Base-by-base conservation (phyloP, 2,329 filamentous ascomycete genomes). In the Aureobasidium sp. region DNA sequence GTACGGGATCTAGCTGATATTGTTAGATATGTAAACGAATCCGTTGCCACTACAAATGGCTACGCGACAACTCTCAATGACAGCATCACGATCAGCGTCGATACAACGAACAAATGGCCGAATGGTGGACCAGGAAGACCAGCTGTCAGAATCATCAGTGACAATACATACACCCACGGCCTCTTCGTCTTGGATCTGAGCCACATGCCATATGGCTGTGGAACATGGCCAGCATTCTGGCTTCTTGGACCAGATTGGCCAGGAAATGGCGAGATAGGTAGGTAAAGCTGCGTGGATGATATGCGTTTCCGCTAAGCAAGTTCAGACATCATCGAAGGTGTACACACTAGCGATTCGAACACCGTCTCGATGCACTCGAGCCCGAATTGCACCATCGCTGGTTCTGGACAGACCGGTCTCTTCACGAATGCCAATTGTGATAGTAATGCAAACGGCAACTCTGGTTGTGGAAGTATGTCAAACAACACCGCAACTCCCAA, bases 201-300 rank as follows among this genome's bases (percentile, higher is more conserved):
- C 7, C 74, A 76, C 62, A 75, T 75, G 70, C 74, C 75, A 0
- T 68, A 62, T 31, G 71, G 72, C 4, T 75, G 73, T 66, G 74
- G 74, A 9, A 74, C 72, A 12, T 77, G 76, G 75, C 75, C 76
- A 2, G 73, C 74, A 1, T 75, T 74, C 60, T 77, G 76, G 75
- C 69, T 74, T 5, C 64, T 74, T 22, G 75, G 74, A n/a, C 86
- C 86, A 15, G 79, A 70, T 56, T 73, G 73, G 72, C 72, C 70
- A 11, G 53, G 51, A 36, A 70, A 69, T 59, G 73, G 70, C n/a
- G 70, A 73, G 57, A 71, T 72, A 49, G 70, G 69, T 70, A 42
- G 31, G 69, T 65, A 4, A 27, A 25, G 3, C 8, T 27, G 14
- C 5, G 5, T 17, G 1, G 3, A 5, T 8, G 20, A 6, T 45